Percentiles rank a stretch among this genome's conserved stretches.
Evolutionary conservation across 1,284 basidiomycete species (phyloP).

Genomic region (Marasmius fiardii): DNA sequence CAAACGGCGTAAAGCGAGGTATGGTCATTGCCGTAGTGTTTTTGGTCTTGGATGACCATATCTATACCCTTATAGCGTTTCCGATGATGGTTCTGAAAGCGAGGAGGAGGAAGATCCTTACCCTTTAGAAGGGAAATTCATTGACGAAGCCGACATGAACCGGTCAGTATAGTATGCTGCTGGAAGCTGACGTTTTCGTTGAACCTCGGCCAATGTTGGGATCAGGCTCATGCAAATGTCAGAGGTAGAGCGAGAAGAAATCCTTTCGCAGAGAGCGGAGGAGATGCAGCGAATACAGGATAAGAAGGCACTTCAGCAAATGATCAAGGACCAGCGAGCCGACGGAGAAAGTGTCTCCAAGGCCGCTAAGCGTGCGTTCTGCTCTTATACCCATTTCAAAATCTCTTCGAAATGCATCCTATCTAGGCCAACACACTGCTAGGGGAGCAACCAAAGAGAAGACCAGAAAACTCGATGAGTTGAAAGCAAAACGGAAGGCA

Average conservation of each 20-base stretch:
- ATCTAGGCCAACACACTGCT: slow-evolving; percentile 66
- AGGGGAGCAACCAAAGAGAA: slow-evolving; percentile 86
- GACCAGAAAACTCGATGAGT: slow-evolving; percentile 73
- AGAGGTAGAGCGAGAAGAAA: slow-evolving; percentile 87
- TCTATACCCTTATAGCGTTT: slow-evolving; percentile 30
- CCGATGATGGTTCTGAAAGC: slow-evolving; percentile 52
- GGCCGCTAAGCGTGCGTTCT: slow-evolving; percentile 65
- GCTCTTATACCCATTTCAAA: slow-evolving; percentile 5
- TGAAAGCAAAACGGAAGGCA: slow-evolving; percentile 79
- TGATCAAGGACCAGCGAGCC: slow-evolving; percentile 66
- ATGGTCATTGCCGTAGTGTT: slow-evolving; percentile 19
- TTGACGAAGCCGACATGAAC: slow-evolving; percentile 79
- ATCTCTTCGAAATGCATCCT: slow-evolving; percentile 9
- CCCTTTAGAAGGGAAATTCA: slow-evolving; percentile 89
- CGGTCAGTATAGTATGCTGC: slow-evolving; percentile 46
- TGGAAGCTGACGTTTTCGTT: slow-evolving; percentile 11
- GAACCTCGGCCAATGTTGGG: slow-evolving; percentile 20
- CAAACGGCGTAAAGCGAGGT: slow-evolving; percentile 42
- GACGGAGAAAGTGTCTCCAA: slow-evolving; percentile 62
- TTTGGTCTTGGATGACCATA: slow-evolving; percentile 10
- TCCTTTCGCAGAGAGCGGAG: slow-evolving; percentile 77
- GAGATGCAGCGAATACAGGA: slow-evolving; percentile 79
- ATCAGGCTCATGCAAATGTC: slow-evolving; percentile 74
- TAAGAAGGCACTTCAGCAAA: slow-evolving; percentile 69
- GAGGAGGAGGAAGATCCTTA: slow-evolving; percentile 69